Evolutionary conservation across 2,329 filamentous ascomycete species (phyloP), one percentile per base, ranked within the genome.

Genomic region (Trichothecium roseum): DNA sequence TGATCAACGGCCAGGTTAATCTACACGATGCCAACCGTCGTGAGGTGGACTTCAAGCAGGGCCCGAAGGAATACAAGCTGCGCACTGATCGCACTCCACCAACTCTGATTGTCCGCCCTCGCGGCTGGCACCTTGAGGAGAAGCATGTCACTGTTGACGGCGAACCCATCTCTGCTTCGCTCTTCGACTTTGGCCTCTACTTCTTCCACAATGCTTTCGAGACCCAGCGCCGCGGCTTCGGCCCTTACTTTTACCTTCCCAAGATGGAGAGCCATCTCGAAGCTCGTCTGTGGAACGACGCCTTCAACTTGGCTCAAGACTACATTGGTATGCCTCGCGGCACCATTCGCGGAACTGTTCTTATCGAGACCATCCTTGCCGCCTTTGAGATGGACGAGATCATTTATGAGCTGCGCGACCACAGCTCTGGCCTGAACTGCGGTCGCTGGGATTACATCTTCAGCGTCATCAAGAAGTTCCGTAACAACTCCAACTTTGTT

Each of bases 311-410:
- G 20, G 81, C 79, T 10, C 91, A 98, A 65, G 91, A 98, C 66
- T 87, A 83, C 64, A 77, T 95, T 54, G 84, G 84, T 48, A 82
- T 98, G 66, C 75, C 75, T 37, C 77, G 91, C 40, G 91, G 91
- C 37, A 96, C 87, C 37, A 94, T 96, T 62, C 83, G 91, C 49
- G 91, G 76, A 42, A 98, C 91, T 3, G 89, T 96, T 28, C 69
- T 98, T 50, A 96, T 98, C 54, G 91, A 98, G 74, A 96, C 91
- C 38, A 96, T 98, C 59, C 74, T 89, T 30, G 91, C 91, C 29
- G 91, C 89, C 13, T 98, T 98, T 54, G 91, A 98, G 72, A 98
- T 98, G 91, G 91, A 98, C 52, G 91, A 98, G 78, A 96, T 98
- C 64, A 96, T 98, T 65, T 98, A 95, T 63, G 91, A 96, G 69